These are phyloP conservation scores for Ceratocystis albifundus DNA, from an alignment of 2,329 filamentous ascomycete species.

Conservation along the genomic window DNA sequence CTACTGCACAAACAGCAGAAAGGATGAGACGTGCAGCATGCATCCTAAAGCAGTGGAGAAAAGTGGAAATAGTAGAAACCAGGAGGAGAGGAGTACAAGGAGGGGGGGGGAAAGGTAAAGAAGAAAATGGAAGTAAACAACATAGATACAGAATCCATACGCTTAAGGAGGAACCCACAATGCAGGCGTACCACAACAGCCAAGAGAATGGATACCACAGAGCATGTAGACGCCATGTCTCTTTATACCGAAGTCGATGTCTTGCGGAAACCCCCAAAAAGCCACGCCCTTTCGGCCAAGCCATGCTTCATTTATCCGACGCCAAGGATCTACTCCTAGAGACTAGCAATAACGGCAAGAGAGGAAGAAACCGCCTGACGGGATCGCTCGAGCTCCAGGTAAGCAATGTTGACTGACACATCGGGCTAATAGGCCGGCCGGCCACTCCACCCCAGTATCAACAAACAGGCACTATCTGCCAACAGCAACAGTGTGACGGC, in stretches of 20 bases:
- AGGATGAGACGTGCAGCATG: slow-evolving; percentile 15
- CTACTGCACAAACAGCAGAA: slow-evolving; percentile 17
- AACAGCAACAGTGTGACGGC: neutral
- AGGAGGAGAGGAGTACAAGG: neutral
- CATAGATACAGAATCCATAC: neutral
- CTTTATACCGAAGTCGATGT: neutral
- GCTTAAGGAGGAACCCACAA: neutral
- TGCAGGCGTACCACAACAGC: neutral
- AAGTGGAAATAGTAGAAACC: neutral
- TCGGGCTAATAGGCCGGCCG: too few relatives aligned
- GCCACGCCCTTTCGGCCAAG: neutral
- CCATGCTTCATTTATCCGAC: neutral
- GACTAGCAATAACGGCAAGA: neutral
- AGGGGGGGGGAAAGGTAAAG: neutral
- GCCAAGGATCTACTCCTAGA: neutral
- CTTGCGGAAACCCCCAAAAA: neutral
- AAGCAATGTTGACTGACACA: neutral
- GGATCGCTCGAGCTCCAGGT: neutral
- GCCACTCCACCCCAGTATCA: neutral
- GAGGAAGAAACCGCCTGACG: neutral
- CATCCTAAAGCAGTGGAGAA: slow-evolving; percentile 17
- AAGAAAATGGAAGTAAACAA: neutral
- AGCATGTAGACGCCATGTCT: neutral
- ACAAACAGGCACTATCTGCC: neutral
- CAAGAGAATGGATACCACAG: neutral